Evolutionary conservation across 2,329 filamentous ascomycete species (phyloP).

Genomic region (Pestalotiopsis sp.): DNA sequence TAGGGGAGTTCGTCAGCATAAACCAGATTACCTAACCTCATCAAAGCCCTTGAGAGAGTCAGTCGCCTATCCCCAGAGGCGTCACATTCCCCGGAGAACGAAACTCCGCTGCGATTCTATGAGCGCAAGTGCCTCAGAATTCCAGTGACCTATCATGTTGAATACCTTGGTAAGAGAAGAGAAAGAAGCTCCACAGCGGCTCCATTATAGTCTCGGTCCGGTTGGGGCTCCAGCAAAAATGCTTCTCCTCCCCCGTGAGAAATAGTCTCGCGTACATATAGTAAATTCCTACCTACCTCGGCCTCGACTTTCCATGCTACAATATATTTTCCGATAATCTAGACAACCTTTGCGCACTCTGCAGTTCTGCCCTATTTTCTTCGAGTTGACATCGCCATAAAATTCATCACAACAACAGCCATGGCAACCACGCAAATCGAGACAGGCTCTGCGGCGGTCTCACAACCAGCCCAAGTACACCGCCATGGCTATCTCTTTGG

Average conservation of each 20-base stretch:
- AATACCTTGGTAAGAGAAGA: neutral
- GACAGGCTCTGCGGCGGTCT: neutral
- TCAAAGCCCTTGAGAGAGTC: neutral
- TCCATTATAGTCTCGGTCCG: neutral
- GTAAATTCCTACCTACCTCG: neutral
- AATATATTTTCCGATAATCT: neutral
- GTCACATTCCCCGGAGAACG: neutral
- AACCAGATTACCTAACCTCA: neutral
- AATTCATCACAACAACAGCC: neutral
- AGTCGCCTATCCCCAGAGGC: neutral
- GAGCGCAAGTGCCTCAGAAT: neutral
- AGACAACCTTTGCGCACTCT: neutral
- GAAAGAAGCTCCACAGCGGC: neutral
- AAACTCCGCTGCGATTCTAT: neutral
- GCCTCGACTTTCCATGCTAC: neutral
- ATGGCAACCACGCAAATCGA: neutral
- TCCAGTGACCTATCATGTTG: neutral
- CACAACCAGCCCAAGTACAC: conserved; percentile 32
- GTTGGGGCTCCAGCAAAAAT: neutral
- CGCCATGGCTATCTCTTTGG: conserved; percentile 60
- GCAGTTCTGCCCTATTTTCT: neutral
- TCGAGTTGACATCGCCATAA: neutral
- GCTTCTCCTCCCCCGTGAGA: neutral
- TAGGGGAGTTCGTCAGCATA: neutral
- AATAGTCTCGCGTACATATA: neutral